Evolutionary conservation across 2,329 filamentous ascomycete genomes (phyloP), one percentile per base, ranked within the genome.

Genomic region (Helotiales sp.): DNA sequence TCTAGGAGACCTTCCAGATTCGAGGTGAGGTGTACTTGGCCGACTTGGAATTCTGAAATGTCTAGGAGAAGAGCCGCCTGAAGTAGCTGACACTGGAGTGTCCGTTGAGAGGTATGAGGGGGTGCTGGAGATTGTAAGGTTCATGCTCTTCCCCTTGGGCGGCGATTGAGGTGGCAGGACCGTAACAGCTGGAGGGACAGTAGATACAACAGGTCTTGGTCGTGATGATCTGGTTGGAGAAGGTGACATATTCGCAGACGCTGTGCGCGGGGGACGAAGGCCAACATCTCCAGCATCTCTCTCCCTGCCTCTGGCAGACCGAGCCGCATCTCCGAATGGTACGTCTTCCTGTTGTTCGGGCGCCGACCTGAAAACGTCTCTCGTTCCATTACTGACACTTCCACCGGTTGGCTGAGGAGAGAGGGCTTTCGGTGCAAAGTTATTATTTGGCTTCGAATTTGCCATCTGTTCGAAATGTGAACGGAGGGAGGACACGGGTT

Each of bases 391-490:
- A 48, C 36, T 50, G 13, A 57, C 50, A 54, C 38, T 48, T n/a
- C 58, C 55, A 15, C 62, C 63, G 17, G 59, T 55, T 3, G 63
- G 67, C 53, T 68, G 67, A 27, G 66, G 70, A 1, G 67, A 68
- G 7, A 66, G 57, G n/a, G 62, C 52, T 61, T 64, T 63, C 9
- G 64, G 58, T 31, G 58, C 55, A 62, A 57, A 30, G 63, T 65
- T 56, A 67, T 68, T 66, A 67, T 72, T 62, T 59, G 77, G 72
- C 55, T 76, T 76, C 54, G 72, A 63, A 70, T 79, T 83, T 63
- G 81, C 79, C 77, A 93, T 85, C 70, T 88, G 91, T 77, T 95
- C 90, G 72, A 93, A 95, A 67, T 89, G 87, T 62, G 89, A 90
- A 61, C 87, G 83, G 60, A 95, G 79, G 52, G 90, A 93, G 52